Conservation (phyloP, 1,284 basidiomycete species). For the Ceratobasidium sp. region DNA sequence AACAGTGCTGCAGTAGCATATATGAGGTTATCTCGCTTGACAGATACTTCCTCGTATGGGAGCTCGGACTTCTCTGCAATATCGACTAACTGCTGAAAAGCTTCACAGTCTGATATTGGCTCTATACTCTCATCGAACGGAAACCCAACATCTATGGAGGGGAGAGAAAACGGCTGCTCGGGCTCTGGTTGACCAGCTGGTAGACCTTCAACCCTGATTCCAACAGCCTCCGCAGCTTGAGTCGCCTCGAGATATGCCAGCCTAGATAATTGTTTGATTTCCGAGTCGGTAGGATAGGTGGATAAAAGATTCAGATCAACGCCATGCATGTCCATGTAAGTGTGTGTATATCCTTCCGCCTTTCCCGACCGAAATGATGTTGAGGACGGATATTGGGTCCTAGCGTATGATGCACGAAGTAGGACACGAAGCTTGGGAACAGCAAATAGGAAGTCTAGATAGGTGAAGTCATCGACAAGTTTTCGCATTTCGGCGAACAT, state of each 20-base stretch:
- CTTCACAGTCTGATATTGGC: not conserved
- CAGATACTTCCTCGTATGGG: not conserved
- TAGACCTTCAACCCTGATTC: not conserved
- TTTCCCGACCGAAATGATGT: not conserved
- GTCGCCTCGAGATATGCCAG: not conserved
- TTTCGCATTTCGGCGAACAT: conserved; percentile 57
- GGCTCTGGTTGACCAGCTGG: not conserved
- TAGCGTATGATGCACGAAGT: too few species aligned
- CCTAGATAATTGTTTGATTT: not conserved
- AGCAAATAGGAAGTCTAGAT: conserved; percentile 57
- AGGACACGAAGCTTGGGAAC: conserved; percentile 52
- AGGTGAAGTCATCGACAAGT: conserved; percentile 59
- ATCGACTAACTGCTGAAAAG: not conserved
- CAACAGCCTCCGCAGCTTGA: not conserved
- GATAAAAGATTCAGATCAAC: not conserved
- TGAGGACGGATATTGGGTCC: too few species aligned
- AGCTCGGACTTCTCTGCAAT: not conserved
- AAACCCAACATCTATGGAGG: not conserved
- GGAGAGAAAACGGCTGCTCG: not conserved
- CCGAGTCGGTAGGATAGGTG: not conserved
- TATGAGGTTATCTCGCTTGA: not conserved
- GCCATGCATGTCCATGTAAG: not conserved
- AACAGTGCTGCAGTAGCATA: too few species aligned
- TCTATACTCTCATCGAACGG: not conserved
- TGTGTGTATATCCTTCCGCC: not conserved